phyloP scores from a whole-genome alignment of 805 yeast species.

The Saccharomyces kudriavzevii region DNA sequence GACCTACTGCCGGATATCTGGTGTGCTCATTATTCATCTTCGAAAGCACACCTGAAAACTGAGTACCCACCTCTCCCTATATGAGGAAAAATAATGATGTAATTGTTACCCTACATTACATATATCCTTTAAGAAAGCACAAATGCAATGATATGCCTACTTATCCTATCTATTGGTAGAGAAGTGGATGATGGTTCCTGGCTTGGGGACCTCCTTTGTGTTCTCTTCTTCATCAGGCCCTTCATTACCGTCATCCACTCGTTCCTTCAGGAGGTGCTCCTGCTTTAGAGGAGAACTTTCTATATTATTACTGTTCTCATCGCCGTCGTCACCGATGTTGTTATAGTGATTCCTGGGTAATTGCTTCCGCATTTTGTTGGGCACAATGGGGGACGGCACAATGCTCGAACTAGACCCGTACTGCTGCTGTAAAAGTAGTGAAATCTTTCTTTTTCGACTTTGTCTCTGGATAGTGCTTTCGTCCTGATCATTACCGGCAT shows the following conservation, averaged over 20 bases:
- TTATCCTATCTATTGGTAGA: conserved; percentile 3
- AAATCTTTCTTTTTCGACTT: conserved; percentile 26
- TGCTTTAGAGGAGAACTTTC: conserved; percentile 20
- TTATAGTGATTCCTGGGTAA: not conserved
- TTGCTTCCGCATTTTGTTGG: conserved; percentile 1
- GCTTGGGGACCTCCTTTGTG: conserved; percentile 17
- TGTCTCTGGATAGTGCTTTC: conserved; percentile 25
- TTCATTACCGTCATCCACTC: conserved; percentile 1
- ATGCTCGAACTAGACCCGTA: conserved; percentile 29
- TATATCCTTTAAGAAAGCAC: not conserved
- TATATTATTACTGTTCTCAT: conserved; percentile 2
- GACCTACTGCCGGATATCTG: not conserved
- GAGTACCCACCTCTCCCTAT: not conserved
- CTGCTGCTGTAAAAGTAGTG: conserved; percentile 27
- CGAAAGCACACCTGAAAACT: not conserved
- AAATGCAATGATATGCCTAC: not conserved
- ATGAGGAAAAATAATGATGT: not conserved
- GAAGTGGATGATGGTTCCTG: conserved; percentile 23
- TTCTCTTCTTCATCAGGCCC: conserved; percentile 12
- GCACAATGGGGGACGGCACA: conserved; percentile 19
- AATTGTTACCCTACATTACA: not conserved
- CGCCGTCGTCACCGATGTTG: not conserved
- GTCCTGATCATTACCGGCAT: conserved; percentile 11
- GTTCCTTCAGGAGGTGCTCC: not conserved
- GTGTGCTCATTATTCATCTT: not conserved